Percentiles rank a stretch among this genome's conserved stretches.
These are phyloP conservation scores for Dactylellina leptospora DNA, from an alignment of 2,329 filamentous ascomycete species.

Conservation along the genomic window DNA sequence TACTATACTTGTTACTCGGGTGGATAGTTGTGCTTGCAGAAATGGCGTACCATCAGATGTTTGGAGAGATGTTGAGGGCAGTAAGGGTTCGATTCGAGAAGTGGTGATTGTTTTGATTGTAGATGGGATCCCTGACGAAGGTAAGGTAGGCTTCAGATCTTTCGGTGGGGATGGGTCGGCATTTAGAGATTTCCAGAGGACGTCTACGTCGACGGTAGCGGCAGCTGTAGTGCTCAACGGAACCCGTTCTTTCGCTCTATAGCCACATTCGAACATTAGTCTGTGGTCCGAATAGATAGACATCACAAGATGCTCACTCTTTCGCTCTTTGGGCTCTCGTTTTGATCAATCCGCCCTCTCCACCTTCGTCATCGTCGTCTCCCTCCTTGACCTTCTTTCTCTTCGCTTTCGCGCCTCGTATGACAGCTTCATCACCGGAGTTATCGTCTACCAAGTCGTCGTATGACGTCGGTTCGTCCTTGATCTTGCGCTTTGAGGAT, in stretches of 20 bases:
- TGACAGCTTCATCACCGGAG: constrained; percentile 54
- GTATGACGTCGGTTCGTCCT: constrained; percentile 58
- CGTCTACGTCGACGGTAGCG: constrained; percentile 76
- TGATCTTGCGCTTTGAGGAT: constrained; percentile 56
- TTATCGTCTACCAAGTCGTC: constrained; percentile 55
- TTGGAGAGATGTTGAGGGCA: constrained; percentile 7
- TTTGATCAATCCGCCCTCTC: constrained; percentile 72
- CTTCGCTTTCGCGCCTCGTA: constrained; percentile 57
- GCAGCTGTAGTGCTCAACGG: constrained; percentile 66
- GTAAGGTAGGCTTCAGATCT: constrained; percentile 20
- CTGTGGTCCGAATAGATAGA: too few relatives aligned
- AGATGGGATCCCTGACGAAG: constrained; percentile 14
- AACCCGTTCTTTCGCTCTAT: constrained; percentile 69
- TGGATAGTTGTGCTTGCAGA: constrained; percentile 41
- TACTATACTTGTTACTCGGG: constrained; percentile 52
- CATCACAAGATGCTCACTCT: constrained; percentile 66
- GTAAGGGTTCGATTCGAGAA: constrained; percentile 25
- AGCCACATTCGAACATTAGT: too few relatives aligned
- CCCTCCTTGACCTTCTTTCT: constrained; percentile 56
- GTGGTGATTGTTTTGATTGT: constrained; percentile 55
- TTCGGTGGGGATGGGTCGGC: constrained; percentile 60
- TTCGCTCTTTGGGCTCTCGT: constrained; percentile 74
- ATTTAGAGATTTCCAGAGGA: constrained; percentile 68
- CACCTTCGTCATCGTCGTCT: constrained; percentile 60
- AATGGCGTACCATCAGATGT: constrained; percentile 50